Percentiles rank a stretch among this genome's conserved stretches.
Evolutionary conservation across 2,329 filamentous ascomycete genomes (phyloP).

Genomic region (Cordyceps cicadae): DNA sequence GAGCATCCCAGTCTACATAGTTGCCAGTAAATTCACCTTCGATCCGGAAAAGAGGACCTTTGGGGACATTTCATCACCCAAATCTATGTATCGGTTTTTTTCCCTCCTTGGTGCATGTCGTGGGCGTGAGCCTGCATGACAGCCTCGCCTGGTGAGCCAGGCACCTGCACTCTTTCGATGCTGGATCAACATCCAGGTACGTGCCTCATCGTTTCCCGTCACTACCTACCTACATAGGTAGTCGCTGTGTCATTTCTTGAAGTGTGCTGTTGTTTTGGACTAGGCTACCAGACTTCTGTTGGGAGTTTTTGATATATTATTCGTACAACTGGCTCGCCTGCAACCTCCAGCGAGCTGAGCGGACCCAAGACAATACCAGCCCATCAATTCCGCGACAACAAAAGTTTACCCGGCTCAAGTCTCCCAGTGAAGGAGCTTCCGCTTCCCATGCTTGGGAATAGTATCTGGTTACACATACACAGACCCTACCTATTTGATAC

Average conservation of each 20-base stretch:
- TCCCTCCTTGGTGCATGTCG: too few relatives aligned
- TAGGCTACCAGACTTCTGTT: slow-evolving; percentile 36
- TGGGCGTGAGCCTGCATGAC: neutral
- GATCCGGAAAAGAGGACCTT: neutral
- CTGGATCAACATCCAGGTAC: neutral
- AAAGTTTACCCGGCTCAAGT: slow-evolving; percentile 34
- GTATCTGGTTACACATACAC: slow-evolving; percentile 11
- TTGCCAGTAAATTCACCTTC: neutral
- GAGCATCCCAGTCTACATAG: neutral
- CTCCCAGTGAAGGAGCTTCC: slow-evolving; percentile 31
- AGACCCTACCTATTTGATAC: neutral
- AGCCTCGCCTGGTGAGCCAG: neutral
- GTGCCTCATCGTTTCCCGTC: neutral
- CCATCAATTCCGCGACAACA: slow-evolving; percentile 31
- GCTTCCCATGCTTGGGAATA: slow-evolving; percentile 38
- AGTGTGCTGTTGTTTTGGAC: slow-evolving; percentile 31
- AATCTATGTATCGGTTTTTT: neutral
- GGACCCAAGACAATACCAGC: slow-evolving; percentile 19
- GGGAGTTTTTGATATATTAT: slow-evolving; percentile 21
- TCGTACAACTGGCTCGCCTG: slow-evolving; percentile 35
- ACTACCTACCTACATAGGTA: neutral
- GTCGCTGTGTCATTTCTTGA: neutral
- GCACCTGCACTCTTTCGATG: neutral
- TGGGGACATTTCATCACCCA: neutral
- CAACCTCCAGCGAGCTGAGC: slow-evolving; percentile 20